Evolutionary conservation across 768 basidiomycete genomes (phyloP).

Genomic region (Hortiboletus campestris): DNA sequence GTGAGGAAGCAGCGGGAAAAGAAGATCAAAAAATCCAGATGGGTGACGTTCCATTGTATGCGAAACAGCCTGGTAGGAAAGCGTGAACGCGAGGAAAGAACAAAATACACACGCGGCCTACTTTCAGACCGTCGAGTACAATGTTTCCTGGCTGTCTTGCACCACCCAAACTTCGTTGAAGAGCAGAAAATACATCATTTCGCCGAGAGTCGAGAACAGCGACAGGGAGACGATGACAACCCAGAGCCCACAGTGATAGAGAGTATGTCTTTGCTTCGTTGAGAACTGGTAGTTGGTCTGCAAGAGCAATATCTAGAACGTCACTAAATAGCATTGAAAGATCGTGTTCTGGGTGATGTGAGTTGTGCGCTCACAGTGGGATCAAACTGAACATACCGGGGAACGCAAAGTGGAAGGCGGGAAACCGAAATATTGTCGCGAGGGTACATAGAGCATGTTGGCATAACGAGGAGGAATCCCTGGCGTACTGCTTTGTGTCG

Average conservation of each 20-base stretch:
- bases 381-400: slow-evolving; percentile 40
- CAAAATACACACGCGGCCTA: neutral
- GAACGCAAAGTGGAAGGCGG: slow-evolving; percentile 44
- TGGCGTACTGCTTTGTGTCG: slow-evolving; percentile 40
- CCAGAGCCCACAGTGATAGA: slow-evolving; percentile 50
- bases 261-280: slow-evolving; percentile 45
- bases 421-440: slow-evolving; percentile 51
- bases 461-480: slow-evolving; percentile 46
- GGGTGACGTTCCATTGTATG: slow-evolving; percentile 22
- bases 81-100: slow-evolving; percentile 4
- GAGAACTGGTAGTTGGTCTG: slow-evolving; percentile 34
- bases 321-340: slow-evolving; percentile 45
- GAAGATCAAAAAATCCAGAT: slow-evolving; percentile 15
- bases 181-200: slow-evolving; percentile 31
- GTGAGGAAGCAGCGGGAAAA: slow-evolving; percentile 22
- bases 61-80: slow-evolving; percentile 19
- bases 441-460: slow-evolving; percentile 52
- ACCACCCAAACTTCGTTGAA: slow-evolving; percentile 38
- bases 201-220: slow-evolving; percentile 35
- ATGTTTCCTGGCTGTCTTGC: slow-evolving; percentile 16
- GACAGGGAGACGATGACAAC: slow-evolving; percentile 47
- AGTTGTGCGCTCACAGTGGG: neutral
- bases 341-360: slow-evolving; percentile 37
- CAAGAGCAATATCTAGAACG: slow-evolving; percentile 42
- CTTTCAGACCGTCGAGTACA: slow-evolving; percentile 32